phyloP scores from a whole-genome alignment of 1,284 basidiomycete species.

The Schizopora paradoxa region DNA sequence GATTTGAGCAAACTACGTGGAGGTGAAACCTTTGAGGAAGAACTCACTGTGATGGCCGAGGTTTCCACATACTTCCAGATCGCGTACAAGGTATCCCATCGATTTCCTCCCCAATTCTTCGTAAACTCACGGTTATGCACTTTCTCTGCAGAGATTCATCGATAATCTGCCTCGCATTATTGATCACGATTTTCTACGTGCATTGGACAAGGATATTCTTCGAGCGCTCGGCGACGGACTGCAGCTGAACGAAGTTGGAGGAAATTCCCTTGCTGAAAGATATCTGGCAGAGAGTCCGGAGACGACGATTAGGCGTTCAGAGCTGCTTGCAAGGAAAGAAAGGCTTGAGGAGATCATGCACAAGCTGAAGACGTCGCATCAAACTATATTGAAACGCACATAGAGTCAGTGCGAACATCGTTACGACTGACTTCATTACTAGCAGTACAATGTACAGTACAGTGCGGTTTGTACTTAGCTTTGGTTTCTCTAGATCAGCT shows the following conservation, averaged over 20 bases:
- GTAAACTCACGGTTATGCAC: neutral
- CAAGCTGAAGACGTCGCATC: too few relatives aligned
- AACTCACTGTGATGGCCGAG: conserved; percentile 45
- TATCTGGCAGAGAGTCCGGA: conserved; percentile 40
- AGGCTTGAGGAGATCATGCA: conserved; percentile 30
- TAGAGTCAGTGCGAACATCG: too few relatives aligned
- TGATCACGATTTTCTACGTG: conserved; percentile 37
- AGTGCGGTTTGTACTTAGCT: too few relatives aligned
- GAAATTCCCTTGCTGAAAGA: conserved; percentile 31
- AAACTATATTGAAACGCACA: too few relatives aligned
- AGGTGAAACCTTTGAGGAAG: conserved; percentile 38
- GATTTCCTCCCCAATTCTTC: neutral
- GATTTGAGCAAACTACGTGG: conserved; percentile 37
- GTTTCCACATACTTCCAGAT: conserved; percentile 48
- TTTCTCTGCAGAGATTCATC: conserved; percentile 39
- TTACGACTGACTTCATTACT: too few relatives aligned
- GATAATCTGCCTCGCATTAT: conserved; percentile 44
- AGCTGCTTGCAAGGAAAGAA: conserved; percentile 29
- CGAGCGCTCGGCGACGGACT: conserved; percentile 20
- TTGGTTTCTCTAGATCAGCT: too few relatives aligned
- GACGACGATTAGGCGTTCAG: conserved; percentile 33
- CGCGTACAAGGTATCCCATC: conserved; percentile 36
- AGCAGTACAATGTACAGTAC: too few relatives aligned
- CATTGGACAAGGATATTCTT: conserved; percentile 28
- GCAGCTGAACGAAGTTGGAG: conserved; percentile 32